Percentiles rank a stretch among this genome's conserved stretches.
These are phyloP conservation scores for Wickerhamomyces strasburgensis DNA, from an alignment of 805 yeast genomes.

Conservation along the genomic window DNA sequence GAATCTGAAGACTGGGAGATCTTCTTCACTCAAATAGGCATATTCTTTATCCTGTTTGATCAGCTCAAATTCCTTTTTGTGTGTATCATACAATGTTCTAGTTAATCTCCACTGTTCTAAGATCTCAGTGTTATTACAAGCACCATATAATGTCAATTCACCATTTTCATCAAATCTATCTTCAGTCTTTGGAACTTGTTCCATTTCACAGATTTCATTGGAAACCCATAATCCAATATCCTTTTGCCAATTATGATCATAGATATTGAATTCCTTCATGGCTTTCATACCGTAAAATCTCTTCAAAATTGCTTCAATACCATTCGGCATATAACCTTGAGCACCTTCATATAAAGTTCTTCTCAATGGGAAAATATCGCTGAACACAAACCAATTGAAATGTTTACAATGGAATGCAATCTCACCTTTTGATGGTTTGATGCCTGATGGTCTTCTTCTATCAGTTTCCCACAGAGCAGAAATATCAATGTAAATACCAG, in stretches of 20 bases:
- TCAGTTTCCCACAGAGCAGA: conserved; percentile 32
- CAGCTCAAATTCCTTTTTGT: conserved; percentile 24
- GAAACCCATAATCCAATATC: conserved; percentile 45
- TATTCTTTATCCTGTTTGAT: too few relatives aligned
- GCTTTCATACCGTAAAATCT: conserved; percentile 33
- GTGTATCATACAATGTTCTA: conserved; percentile 24
- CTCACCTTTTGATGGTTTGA: conserved; percentile 10
- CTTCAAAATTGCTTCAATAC: conserved; percentile 30
- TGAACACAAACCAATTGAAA: conserved; percentile 23
- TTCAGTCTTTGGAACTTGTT: conserved; percentile 24
- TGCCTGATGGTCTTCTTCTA: conserved; percentile 8
- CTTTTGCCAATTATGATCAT: conserved; percentile 31
- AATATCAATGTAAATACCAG: conserved; percentile 47
- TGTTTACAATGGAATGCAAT: conserved; percentile 26
- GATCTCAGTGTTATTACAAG: conserved; percentile 32
- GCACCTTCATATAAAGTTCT: conserved; percentile 43
- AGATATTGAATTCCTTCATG: conserved; percentile 18
- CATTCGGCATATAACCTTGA: conserved; percentile 39
- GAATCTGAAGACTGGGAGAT: conserved; percentile 34
- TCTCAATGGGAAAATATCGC: conserved; percentile 39
- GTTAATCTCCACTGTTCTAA: conserved; percentile 35
- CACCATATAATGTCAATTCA: conserved; percentile 32
- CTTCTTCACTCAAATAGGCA: too few relatives aligned
- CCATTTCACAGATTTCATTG: conserved; percentile 32
- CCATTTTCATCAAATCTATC: conserved; percentile 26